Evolutionary conservation across 495 filamentous ascomycete species (phyloP).

Genomic region (Daldinia decipiens): DNA sequence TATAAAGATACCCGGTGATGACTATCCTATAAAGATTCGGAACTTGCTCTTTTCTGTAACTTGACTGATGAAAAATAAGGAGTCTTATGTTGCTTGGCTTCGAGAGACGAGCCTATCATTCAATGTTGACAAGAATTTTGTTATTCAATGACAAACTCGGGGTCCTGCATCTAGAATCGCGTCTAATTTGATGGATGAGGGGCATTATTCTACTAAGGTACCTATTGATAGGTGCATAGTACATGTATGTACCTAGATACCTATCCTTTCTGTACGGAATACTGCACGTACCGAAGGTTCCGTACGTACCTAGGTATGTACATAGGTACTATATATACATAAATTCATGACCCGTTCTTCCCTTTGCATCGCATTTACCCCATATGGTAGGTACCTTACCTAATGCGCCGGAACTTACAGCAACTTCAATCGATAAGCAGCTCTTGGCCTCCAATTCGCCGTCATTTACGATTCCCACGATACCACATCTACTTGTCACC

Average conservation of each 20-base stretch:
- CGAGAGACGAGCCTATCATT: background rate
- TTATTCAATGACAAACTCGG: background rate
- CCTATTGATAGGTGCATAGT: too few relatives aligned
- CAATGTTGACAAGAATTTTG: too few relatives aligned
- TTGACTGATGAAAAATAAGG: background rate
- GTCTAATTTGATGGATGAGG: too few relatives aligned
- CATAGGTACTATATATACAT: too few relatives aligned
- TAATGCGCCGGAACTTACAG: background rate
- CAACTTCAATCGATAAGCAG: slow-evolving; percentile 36
- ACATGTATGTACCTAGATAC: too few relatives aligned
- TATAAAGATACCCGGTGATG: slow-evolving; percentile 11
- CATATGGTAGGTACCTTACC: slow-evolving; percentile 7
- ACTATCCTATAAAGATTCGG: background rate
- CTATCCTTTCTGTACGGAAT: background rate
- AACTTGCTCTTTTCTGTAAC: background rate
- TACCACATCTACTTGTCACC: slow-evolving; percentile 10
- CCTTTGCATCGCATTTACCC: background rate
- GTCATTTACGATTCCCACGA: slow-evolving; percentile 29
- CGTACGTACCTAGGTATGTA: too few relatives aligned
- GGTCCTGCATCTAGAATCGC: background rate
- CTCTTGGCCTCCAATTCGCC: slow-evolving; percentile 18
- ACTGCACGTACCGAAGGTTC: too few relatives aligned
- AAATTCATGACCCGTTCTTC: background rate
- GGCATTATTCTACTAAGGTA: too few relatives aligned
- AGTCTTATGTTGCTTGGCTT: background rate